Conservation (phyloP, 768 basidiomycete genomes). For the Kwoniella europaea region DNA sequence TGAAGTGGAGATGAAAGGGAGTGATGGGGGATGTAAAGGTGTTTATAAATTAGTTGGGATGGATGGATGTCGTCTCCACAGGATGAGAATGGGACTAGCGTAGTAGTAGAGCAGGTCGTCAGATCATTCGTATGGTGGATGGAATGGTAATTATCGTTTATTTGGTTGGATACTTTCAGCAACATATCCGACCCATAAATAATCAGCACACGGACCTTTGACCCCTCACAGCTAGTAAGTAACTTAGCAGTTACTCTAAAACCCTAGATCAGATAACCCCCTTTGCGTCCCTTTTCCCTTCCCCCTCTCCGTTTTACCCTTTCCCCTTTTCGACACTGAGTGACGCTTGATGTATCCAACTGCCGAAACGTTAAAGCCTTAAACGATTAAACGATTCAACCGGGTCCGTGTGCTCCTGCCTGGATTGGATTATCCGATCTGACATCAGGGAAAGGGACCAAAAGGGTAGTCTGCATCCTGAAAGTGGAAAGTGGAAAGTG, state of each 20-base stretch:
- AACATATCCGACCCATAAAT: neutral
- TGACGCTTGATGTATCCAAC: neutral
- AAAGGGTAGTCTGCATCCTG: neutral
- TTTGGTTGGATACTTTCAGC: constrained; percentile 10
- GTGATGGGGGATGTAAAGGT: neutral
- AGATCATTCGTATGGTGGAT: neutral
- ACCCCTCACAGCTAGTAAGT: neutral
- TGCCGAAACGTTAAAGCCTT: neutral
- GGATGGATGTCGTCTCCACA: constrained; percentile 5
- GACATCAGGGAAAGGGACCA: too few relatives aligned
- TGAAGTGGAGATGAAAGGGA: constrained; percentile 1
- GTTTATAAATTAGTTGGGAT: neutral
- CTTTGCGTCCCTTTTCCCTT: neutral
- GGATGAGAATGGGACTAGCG: neutral
- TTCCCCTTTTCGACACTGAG: constrained; percentile 6
- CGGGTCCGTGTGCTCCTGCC: neutral
- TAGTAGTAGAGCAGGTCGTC: constrained; percentile 1
- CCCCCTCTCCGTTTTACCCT: neutral
- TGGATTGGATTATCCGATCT: too few relatives aligned
- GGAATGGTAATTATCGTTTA: neutral
- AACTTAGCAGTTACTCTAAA: neutral
- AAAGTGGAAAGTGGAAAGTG: neutral
- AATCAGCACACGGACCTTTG: neutral
- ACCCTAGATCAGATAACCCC: neutral
- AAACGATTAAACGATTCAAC: neutral